Evolutionary conservation across 768 basidiomycete species (phyloP), one percentile per base, ranked within the genome.

Genomic region (Dacryopinax primogenitus): DNA sequence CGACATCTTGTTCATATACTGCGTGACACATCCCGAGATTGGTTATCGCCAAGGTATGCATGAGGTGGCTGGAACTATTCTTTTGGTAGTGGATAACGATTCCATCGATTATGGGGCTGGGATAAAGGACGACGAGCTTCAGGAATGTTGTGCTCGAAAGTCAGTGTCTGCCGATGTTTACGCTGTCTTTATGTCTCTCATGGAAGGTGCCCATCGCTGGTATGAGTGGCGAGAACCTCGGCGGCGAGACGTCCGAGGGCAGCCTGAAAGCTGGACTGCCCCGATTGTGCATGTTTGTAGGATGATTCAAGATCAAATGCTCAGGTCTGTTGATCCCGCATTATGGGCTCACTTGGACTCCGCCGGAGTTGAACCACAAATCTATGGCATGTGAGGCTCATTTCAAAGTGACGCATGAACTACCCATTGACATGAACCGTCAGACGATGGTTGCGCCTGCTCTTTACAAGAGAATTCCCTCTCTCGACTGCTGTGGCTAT

Each of bases 21-120:
- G 88, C 15, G 79, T 83, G 39, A 82, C 84, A 72, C 84, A 94
- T 72, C 84, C 90, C 1, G 80, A 86, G 39, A 83, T 95, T 23
- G 92, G 93, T 23, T 99, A 99, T 73, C 84, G 96, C 33, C 96
- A 99, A 79, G 95, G 96, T 63, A 98, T 99, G 96, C 96, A 99
- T 71, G 96, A 99, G 72, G 77, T 98, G 9, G 81, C 97, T 23
- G 96, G 94, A 2, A 87, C 91, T 0, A 74, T 97, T 32, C 90
- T 90, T 70, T 84, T 89, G 71, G 86, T 86, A 1, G 78, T 89
- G 65, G 87, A 95, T 73, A 86, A 81, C 69, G 96, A 99, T 76
- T 86, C 92, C 0, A 73, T 92, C 15, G 67, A 64, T 11, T n/a
- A 63, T 0, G 21, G 18, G 26, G 15, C 15, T 21, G 45, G n/a